These are phyloP conservation scores for Suillus decipiens DNA, from an alignment of 768 basidiomycete species.

Conservation along the genomic window DNA sequence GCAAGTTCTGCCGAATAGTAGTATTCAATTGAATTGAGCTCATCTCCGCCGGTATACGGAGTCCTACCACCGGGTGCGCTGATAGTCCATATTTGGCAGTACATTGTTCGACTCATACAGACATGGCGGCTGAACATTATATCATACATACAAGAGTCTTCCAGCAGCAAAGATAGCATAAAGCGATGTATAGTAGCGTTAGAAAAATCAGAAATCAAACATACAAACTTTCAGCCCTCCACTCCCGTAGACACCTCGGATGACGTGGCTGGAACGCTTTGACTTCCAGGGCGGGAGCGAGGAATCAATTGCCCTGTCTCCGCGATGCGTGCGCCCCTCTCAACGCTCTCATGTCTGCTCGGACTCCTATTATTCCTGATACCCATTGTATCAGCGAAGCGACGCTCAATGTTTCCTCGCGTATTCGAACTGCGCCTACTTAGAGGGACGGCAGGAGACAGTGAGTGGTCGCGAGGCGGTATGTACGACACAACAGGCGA, in stretches of 20 bases:
- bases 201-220: neutral
- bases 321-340: conserved; percentile 66
- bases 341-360: conserved; percentile 59
- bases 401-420: conserved; percentile 33
- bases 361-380: conserved; percentile 38
- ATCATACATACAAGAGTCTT: conserved; percentile 12
- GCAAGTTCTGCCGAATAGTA: neutral
- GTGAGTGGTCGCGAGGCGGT: conserved; percentile 48
- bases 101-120: conserved; percentile 14
- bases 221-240: conserved; percentile 2
- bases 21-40: neutral
- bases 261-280: conserved; percentile 37
- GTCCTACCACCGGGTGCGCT: conserved; percentile 2
- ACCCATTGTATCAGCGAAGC: conserved; percentile 27
- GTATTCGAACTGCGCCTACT: conserved; percentile 56
- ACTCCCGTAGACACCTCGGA: conserved; percentile 28
- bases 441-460: conserved; percentile 52
- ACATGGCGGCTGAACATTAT: neutral
- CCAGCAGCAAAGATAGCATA: conserved; percentile 9
- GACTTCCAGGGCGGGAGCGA: conserved; percentile 51
- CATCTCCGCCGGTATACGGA: conserved; percentile 8
- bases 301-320: conserved; percentile 63
- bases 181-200: neutral
- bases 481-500: conserved; percentile 56
- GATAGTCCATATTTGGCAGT: neutral